Conservation (phyloP, 345 rosid genomes). For the Pistacia integerrima region DNA sequence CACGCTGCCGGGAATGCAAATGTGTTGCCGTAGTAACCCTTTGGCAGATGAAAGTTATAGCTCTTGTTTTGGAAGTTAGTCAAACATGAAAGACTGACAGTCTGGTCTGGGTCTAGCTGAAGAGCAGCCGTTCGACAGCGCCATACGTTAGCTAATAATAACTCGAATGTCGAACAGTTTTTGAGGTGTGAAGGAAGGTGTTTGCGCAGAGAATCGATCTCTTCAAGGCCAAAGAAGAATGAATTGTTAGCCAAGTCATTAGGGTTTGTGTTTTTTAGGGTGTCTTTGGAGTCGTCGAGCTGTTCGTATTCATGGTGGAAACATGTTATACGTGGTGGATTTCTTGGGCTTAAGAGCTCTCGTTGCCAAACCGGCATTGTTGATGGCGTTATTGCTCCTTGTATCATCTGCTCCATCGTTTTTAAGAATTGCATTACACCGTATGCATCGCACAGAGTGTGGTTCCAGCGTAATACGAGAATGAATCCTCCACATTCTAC, state of each 20-base stretch:
- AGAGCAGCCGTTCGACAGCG: constrained; percentile 24
- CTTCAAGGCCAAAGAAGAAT: constrained; percentile 7
- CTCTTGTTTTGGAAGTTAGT: constrained; percentile 3
- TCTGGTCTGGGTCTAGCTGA: constrained; percentile 14
- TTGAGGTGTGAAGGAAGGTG: constrained; percentile 6
- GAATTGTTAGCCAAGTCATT: background rate
- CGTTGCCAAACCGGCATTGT: background rate
- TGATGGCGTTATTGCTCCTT: background rate
- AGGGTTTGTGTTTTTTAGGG: background rate
- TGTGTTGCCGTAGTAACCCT: constrained; percentile 32
- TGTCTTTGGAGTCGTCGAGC: background rate
- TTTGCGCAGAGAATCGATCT: background rate
- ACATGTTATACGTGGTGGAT: constrained; percentile 9
- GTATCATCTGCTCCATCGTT: background rate
- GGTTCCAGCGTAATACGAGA: background rate
- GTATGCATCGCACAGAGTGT: constrained; percentile 5
- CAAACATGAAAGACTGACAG: background rate
- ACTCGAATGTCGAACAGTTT: constrained; percentile 20
- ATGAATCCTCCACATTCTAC: constrained; percentile 19
- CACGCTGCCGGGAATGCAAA: constrained; percentile 12
- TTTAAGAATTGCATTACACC: constrained; percentile 1
- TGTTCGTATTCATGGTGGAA: constrained; percentile 3
- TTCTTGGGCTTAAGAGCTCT: background rate
- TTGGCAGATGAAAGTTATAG: constrained; percentile 9
- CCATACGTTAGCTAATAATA: constrained; percentile 18